Evolutionary conservation across 78 protist genomes (phyloP), one percentile per base, ranked within the genome.

Genomic region (Dictyostelium brefeldianum): DNA sequence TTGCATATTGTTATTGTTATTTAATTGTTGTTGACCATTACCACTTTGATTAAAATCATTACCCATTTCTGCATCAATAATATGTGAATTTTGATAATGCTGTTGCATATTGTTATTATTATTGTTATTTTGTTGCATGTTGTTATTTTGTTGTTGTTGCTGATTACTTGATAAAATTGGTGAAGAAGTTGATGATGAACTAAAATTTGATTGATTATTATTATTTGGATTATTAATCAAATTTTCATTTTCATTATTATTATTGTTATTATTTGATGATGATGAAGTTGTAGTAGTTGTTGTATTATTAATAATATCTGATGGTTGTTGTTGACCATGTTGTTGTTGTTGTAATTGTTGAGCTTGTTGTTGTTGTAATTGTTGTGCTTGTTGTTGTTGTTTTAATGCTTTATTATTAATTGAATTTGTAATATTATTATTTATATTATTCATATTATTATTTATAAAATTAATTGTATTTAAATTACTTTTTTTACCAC

Each of bases 381-480:
- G 46, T 70, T 71, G 79, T 3, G 22, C 17, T 73, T 43, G 56
- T 73, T 18, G 47, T 71, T 31, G 75, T 69, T 41, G 25, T 36
- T 69, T 41, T 17, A 69, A 69, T 31, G 17, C 47, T 15, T 69
- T 69, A 69, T 31, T 75, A 46, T 54, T 41, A 48, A 75, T 6
- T 15, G 56, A 43, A 31, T 56, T 78, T 22, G 27, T 78, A 54
- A 54, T 27, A 18, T 14, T 78, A 31, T 54, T 43, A 54, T 29
- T 54, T 14, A 47, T 54, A 22, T 7, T 78, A 47, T 36, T 54
- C 62, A 54, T 78, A 54, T 27, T 78, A 54, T 54, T 78, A 22
- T 64, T 48, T 7, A 77, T 77, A 43, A 77, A 77, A 54, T 50
- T 77, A 14, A 77, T 77, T 2, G 81, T 77, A 50, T 77, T 50